A percentile compares a stretch with the other conserved stretches of the same genome.
Conservation (phyloP, 164 flowering plant genomes). For the Berberis thunbergii region DNA sequence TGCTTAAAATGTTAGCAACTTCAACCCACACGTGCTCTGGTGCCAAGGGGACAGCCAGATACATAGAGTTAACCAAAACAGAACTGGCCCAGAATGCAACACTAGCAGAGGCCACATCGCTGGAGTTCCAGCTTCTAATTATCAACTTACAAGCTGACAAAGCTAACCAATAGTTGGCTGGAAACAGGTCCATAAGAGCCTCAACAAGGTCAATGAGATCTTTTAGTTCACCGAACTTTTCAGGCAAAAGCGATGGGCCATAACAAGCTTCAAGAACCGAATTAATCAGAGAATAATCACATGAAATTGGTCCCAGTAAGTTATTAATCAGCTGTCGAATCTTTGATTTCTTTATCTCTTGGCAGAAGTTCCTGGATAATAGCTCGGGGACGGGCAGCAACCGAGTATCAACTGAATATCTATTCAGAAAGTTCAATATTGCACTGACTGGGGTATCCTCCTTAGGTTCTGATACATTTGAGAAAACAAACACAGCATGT, state of each 20-base stretch:
- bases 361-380: conserved; percentile 49
- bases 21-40: conserved; percentile 71
- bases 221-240: conserved; percentile 25
- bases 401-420: conserved; percentile 29
- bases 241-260: conserved; percentile 70
- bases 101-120: conserved; percentile 20
- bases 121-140: conserved; percentile 7
- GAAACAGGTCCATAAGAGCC: conserved; percentile 45
- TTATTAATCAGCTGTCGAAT: conserved; percentile 42
- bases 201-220: conserved; percentile 69
- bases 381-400: conserved; percentile 25
- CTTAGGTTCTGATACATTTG: conserved; percentile 13
- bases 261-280: conserved; percentile 54
- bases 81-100: conserved; percentile 62
- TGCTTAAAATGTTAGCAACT: conserved; percentile 39
- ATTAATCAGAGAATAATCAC: conserved; percentile 43
- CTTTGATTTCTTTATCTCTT: conserved; percentile 43
- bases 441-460: conserved; percentile 17
- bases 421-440: conserved; percentile 25
- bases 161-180: conserved; percentile 57
- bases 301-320: conserved; percentile 46
- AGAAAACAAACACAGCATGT: conserved; percentile 42
- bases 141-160: conserved; percentile 41
- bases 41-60: conserved; percentile 53
- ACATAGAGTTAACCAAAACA: conserved; percentile 46